Conservation (phyloP, 306 rosid species). For the Casuarina cunninghamiana region DNA sequence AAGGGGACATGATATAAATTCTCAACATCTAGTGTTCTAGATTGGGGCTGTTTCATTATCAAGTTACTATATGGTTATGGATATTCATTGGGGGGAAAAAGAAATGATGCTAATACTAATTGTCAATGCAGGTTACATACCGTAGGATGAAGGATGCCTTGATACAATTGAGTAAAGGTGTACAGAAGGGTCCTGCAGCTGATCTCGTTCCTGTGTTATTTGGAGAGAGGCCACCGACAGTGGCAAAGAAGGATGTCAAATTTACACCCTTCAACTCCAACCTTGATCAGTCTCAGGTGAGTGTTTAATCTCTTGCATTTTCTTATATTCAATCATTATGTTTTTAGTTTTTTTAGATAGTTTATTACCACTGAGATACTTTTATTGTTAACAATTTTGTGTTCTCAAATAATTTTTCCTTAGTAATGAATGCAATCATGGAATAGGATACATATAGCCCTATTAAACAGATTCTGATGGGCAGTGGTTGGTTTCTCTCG, state of each 20-base stretch:
- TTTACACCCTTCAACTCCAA: slow-evolving; percentile 68
- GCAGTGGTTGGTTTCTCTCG: not conserved
- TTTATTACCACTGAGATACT: not conserved
- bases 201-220: slow-evolving; percentile 83
- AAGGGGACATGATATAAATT: slow-evolving; percentile 16
- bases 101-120: slow-evolving; percentile 26
- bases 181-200: slow-evolving; percentile 91
- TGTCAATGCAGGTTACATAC: slow-evolving; percentile 74
- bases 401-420: slow-evolving; percentile 1
- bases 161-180: slow-evolving; percentile 90
- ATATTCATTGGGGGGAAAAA: slow-evolving; percentile 7
- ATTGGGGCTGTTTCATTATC: not conserved
- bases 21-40: slow-evolving; percentile 2
- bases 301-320: slow-evolving; percentile 23
- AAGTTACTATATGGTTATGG: not conserved
- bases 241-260: slow-evolving; percentile 72
- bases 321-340: not conserved
- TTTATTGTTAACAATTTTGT: slow-evolving; percentile 11
- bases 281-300: slow-evolving; percentile 95
- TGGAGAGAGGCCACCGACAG: slow-evolving; percentile 80
- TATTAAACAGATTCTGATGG: not conserved
- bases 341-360: not conserved
- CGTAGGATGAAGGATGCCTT: slow-evolving; percentile 93
- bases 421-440: not conserved
- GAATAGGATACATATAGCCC: not conserved